Evolutionary conservation across 2,329 filamentous ascomycete genomes (phyloP), one percentile per base, ranked within the genome.

Genomic region (Ceratocystis destructans): DNA sequence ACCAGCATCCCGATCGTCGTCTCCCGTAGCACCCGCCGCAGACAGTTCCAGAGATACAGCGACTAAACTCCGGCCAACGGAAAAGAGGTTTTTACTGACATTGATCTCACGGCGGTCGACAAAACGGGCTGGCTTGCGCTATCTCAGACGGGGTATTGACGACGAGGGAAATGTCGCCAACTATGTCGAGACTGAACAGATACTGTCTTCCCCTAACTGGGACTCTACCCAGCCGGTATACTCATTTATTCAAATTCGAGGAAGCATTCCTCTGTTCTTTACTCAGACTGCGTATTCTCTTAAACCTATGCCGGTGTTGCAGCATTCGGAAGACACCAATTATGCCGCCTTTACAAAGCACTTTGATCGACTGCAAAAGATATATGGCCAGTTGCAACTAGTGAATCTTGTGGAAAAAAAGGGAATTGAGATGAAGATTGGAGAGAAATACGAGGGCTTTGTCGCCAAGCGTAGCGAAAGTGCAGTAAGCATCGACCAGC

Each of bases 241-340:
- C 74, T 96, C 91, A 0, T 95, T 96, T 71, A 78, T 95, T 2
- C 94, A 99, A 73, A 80, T 91, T 28, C 84, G 94, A 69, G 93
- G 92, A 5, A 96, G 92, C 25, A 96, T 97, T 69, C 94, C 94
- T 0, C 76, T 97, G 0, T 97, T 94, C 78, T 99, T 96, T 73
- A 95, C 92, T 0, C 94, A 99, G 72, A 90, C 89, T 0, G 92
- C 93, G 0, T 97, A 96, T 74, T 91, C 90, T 8, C 84, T 97
- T 70, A 96, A 96, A 73, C 94, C 94, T 0, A 81, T 88, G 10
- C 91, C 93, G 0, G 82, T 89, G 15, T 78, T 95, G 45, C 89
- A 91, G 73, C 91, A 96, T 70, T 95, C 90, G 0, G 78, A 83
- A 2, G 85, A 89, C 59, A 85, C 86, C 12, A 99, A 97, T 70